Evolutionary conservation across 371 early-diverging fungal species (phyloP).

Genomic region (Entomophthora muscae): DNA sequence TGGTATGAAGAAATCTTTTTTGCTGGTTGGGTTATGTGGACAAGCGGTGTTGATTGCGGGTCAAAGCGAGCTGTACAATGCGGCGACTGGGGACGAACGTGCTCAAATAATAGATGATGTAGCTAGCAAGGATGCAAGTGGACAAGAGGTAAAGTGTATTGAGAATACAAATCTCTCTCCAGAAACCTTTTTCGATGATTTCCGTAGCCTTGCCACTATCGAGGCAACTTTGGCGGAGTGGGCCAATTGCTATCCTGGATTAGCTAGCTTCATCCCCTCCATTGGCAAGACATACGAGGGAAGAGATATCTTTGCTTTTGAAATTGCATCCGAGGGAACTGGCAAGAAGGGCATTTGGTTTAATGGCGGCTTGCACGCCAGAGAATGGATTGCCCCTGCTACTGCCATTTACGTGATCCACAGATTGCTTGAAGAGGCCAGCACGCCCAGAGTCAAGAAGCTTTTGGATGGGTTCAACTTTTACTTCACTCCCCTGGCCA

Average conservation of each 20-base stretch:
- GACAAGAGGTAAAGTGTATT: too few relatives aligned
- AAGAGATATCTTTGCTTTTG: conserved; percentile 1
- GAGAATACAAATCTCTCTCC: too few relatives aligned
- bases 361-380: conserved; percentile 2
- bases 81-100: too few relatives aligned
- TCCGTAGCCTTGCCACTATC: conserved; percentile 24
- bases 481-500: conserved; percentile 30
- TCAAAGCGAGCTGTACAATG: too few relatives aligned
- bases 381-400: conserved; percentile 8
- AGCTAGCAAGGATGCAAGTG: too few relatives aligned
- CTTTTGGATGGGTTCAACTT: conserved; percentile 23
- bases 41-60: too few relatives aligned
- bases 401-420: neutral
- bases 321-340: too few relatives aligned
- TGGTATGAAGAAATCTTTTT: too few relatives aligned
- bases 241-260: conserved; percentile 18
- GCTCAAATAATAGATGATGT: too few relatives aligned
- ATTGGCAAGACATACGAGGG: conserved; percentile 2
- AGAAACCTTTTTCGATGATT: conserved; percentile 21
- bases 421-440: neutral
- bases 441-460: neutral
- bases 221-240: conserved; percentile 20
- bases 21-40: too few relatives aligned
- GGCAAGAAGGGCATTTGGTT: conserved; percentile 6
- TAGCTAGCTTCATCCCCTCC: conserved; percentile 20